Evolutionary conservation across 2,329 filamentous ascomycete species (phyloP).

Genomic region (Pseudogymnoascus sp.): DNA sequence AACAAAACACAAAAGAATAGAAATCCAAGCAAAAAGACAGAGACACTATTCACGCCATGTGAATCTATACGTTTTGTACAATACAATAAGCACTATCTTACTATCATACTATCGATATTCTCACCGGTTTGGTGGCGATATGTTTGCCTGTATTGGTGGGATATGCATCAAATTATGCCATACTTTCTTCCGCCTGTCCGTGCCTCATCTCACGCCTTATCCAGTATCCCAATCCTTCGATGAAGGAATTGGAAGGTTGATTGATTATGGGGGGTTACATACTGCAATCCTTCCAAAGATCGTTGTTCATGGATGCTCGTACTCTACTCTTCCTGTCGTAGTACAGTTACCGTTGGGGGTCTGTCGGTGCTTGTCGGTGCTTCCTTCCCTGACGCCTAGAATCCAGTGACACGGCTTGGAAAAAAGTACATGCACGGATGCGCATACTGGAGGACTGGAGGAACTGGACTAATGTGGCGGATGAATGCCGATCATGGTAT

Average conservation of each 20-base stretch:
- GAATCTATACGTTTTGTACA: background rate
- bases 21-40: background rate
- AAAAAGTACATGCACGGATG: background rate
- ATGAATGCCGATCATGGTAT: constrained; percentile 5
- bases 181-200: background rate
- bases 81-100: background rate
- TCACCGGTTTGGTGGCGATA: background rate
- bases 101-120: too few species aligned
- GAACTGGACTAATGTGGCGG: background rate
- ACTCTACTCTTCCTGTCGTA: background rate
- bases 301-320: background rate
- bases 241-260: background rate
- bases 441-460: background rate
- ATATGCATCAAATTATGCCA: background rate
- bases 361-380: background rate
- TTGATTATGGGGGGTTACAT: background rate
- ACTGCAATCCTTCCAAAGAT: background rate
- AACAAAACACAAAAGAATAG: background rate
- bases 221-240: background rate
- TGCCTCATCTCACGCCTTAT: background rate
- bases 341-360: background rate
- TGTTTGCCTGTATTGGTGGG: background rate
- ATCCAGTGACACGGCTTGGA: constrained; percentile 5
- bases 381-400: constrained; percentile 4
- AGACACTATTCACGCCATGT: background rate